Conservation (phyloP, 2,329 filamentous ascomycete species). For the Alternaria gaisen region DNA sequence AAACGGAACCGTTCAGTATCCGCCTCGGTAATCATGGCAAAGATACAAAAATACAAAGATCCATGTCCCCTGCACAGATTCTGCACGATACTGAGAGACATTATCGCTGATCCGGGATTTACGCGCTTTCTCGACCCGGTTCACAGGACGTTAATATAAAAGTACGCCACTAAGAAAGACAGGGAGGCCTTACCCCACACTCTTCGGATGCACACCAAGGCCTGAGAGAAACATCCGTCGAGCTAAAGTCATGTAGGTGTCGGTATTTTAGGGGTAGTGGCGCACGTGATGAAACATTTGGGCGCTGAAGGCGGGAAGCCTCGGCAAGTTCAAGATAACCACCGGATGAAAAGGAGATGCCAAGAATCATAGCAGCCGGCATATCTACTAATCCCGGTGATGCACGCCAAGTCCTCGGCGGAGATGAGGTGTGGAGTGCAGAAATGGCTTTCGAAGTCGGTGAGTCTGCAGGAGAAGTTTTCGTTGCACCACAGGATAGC, state of each 20-base stretch:
- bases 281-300: constrained; percentile 11
- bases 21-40: constrained; percentile 3
- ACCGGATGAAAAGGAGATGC: constrained; percentile 11
- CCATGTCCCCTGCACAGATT: constrained; percentile 6
- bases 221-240: not conserved
- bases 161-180: constrained; percentile 7
- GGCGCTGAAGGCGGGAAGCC: constrained; percentile 5
- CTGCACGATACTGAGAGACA: constrained; percentile 13
- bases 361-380: constrained; percentile 10
- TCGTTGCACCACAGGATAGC: not conserved
- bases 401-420: constrained; percentile 10
- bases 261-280: not conserved
- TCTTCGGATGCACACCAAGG: not conserved
- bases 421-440: constrained; percentile 14
- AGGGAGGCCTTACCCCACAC: constrained; percentile 11
- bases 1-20: constrained; percentile 4
- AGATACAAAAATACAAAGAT: not conserved
- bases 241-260: constrained; percentile 2
- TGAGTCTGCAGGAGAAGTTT: constrained; percentile 1
- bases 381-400: constrained; percentile 11
- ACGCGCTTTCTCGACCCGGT: constrained; percentile 12
- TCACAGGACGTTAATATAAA: constrained; percentile 21
- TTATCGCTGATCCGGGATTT: constrained; percentile 16
- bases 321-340: constrained; percentile 15
- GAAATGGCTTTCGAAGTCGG: constrained; percentile 10